Base-by-base conservation (phyloP, 1,284 basidiomycete genomes). In the Puccinia coronata region DNA sequence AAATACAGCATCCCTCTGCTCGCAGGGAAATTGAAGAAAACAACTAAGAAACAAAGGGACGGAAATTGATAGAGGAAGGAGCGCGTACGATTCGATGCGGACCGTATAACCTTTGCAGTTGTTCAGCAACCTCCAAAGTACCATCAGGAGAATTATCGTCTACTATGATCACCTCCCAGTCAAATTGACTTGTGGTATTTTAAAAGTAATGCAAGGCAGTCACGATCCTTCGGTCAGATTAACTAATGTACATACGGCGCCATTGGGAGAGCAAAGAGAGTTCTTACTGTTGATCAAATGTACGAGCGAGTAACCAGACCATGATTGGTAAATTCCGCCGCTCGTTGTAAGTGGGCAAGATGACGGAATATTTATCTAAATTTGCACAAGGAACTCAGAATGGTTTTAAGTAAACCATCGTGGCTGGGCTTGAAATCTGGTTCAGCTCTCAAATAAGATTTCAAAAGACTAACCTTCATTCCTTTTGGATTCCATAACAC, bases 281-380 rank as follows among this genome's bases (percentile, higher is more conserved):
- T 41, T 88, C 92, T 84, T 85, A 94, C 93, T 92, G 89, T 85
- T 92, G 89, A 63, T 88, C 87, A 83, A 95, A 95, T 2, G 90
- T 91, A 83, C 89, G 91, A 31, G 91, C 92, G 55, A 95, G 87
- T 1, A 95, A 88, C 92, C 92, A 95, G 34, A 93, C 86, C 82
- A 96, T 92, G 75, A 96, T 90, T 0, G 94, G 94, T 28, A 96
- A 87, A 85, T 96, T 96, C 88, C 93, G 93, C 84, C 94, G 90
- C 86, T 96, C 94, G 86, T 96, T 95, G 87, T 96, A 96, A 1
- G 94, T 96, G 59, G 94, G 94, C 16, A 96, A 89, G 84, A 96
- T 95, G 83, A 96, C 93, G 74, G 83, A 84, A 80, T 82, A 81
- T 16, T 43, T 43, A 43, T 43, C 43, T 43, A 43, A 43, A 43